Base-by-base conservation (phyloP, 2,329 filamentous ascomycete species). In the Fusarium sp. region DNA sequence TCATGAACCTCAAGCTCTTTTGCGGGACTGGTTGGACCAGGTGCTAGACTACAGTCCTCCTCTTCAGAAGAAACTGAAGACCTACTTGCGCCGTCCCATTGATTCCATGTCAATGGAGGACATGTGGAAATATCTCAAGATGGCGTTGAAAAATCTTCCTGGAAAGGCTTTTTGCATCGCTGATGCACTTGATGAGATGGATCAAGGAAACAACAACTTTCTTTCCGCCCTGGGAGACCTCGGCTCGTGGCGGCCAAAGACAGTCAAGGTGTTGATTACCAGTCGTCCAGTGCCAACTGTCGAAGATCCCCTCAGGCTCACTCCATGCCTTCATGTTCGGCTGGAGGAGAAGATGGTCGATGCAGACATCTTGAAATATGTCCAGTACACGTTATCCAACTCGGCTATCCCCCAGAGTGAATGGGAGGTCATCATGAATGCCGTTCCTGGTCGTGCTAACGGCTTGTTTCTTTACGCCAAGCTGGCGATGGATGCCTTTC, bases 111-210 rank as follows among this genome's bases (percentile, higher is more conserved):
- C 74, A 0, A 66, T 70, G 9, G 67, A 71, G 0, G 77, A 77
- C 14, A 68, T 85, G 5, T 83, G 81, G 81, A 68, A 73, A 6
- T 58, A 79, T 36, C 67, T 84, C 6, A 63, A 74, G 7, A 70
- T 71, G 31, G 78, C 78, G 0, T 58, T 82, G 10, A 53, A 53
- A 3, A 38, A 55, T 6, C 68, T 79, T 22, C 74, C 66, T 44
- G 70, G 55, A 3, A 75, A 63, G 5, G 82, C 79, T 0, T 86
- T 83, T 59, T 83, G 81, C 36, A 77, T 87, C 2, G 78, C 79
- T 0, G 85, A 87, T 67, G 85, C 84, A 0, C 77, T 87, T 3
- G 86, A 87, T 66, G 85, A 87, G 73, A 86, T 87, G 81, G 82
- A 85, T 44, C 42, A 74, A n/a, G 81, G 77, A 0, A 75, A 83